Percentiles rank a stretch among this genome's conserved stretches.
phyloP scores from a whole-genome alignment of 768 basidiomycete species.

The Dentipellis fragilis region DNA sequence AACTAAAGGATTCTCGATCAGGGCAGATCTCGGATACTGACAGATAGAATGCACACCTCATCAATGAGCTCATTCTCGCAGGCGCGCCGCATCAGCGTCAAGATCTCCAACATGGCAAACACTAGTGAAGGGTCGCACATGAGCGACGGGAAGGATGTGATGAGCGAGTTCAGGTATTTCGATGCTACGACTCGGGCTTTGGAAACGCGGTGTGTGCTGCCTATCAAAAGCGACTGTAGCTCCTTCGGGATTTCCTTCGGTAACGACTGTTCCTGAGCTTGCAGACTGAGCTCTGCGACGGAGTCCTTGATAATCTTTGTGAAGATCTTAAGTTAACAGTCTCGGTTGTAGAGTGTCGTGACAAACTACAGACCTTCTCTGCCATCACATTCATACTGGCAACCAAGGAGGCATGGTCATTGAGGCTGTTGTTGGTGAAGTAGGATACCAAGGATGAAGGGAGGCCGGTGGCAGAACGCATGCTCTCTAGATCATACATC shows the following conservation, averaged over 20 bases:
- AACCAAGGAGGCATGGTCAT: constrained; percentile 54
- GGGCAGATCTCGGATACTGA: background rate
- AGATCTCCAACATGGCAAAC: constrained; percentile 80
- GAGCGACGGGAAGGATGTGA: constrained; percentile 87
- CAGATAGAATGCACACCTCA: constrained; percentile 46
- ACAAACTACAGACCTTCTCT: constrained; percentile 51
- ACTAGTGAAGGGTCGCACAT: constrained; percentile 88
- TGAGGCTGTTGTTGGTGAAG: constrained; percentile 81
- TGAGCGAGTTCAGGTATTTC: constrained; percentile 74
- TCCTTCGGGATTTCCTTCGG: constrained; percentile 61
- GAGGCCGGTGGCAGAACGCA: constrained; percentile 71
- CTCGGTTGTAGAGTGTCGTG: background rate
- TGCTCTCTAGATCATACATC: constrained; percentile 81
- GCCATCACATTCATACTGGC: constrained; percentile 80
- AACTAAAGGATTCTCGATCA: constrained; percentile 40
- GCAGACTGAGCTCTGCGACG: constrained; percentile 57
- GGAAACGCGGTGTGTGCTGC: constrained; percentile 72
- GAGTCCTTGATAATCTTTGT: constrained; percentile 70
- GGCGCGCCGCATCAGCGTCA: constrained; percentile 79
- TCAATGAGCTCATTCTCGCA: constrained; percentile 88
- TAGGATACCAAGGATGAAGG: constrained; percentile 80
- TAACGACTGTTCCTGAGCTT: constrained; percentile 73
- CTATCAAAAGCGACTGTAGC: constrained; percentile 63
- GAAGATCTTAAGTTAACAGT: background rate
- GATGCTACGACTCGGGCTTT: constrained; percentile 77